Conservation (phyloP, 352 stramenopile species). For the Pythium pyrilobum region DNA sequence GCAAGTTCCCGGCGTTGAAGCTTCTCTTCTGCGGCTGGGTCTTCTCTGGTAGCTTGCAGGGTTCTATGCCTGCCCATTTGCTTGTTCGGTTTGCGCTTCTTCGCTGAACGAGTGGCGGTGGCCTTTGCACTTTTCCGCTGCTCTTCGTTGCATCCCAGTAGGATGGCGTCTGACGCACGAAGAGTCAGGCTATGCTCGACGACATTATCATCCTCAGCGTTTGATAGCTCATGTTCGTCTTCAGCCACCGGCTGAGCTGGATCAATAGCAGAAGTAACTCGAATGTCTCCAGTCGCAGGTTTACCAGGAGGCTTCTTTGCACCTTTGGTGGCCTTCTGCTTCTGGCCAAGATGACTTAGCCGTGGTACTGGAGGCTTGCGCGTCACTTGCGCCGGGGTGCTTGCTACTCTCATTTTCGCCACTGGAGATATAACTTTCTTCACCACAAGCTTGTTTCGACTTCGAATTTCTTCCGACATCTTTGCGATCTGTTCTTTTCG, state of each 20-base stretch:
- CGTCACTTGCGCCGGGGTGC: not conserved
- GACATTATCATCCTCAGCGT: not conserved
- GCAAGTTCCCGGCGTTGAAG: constrained; percentile 46
- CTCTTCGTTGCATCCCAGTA: not conserved
- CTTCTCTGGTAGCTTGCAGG: not conserved
- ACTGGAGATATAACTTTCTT: not conserved
- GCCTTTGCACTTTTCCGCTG: not conserved
- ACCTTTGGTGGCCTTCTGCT: not conserved
- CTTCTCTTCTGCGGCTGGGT: constrained; percentile 16
- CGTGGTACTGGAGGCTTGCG: constrained; percentile 54
- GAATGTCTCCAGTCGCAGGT: too few species aligned
- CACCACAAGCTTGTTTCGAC: constrained; percentile 22
- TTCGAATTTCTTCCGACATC: constrained; percentile 50
- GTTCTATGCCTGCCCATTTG: not conserved
- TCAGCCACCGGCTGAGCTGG: too few species aligned
- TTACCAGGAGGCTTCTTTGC: constrained; percentile 3
- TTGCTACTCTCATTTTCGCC: not conserved
- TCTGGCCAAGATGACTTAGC: constrained; percentile 24
- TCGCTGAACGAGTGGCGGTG: not conserved
- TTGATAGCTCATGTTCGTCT: not conserved
- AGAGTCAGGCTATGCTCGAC: too few species aligned
- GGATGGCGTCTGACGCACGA: constrained; percentile 1
- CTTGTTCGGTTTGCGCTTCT: constrained; percentile 4
- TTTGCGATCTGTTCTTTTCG: constrained; percentile 39
- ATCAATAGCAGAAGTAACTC: too few species aligned